These are phyloP conservation scores for Penicillium sclerotigenum DNA, from an alignment of 2,329 filamentous ascomycete genomes.

Conservation along the genomic window DNA sequence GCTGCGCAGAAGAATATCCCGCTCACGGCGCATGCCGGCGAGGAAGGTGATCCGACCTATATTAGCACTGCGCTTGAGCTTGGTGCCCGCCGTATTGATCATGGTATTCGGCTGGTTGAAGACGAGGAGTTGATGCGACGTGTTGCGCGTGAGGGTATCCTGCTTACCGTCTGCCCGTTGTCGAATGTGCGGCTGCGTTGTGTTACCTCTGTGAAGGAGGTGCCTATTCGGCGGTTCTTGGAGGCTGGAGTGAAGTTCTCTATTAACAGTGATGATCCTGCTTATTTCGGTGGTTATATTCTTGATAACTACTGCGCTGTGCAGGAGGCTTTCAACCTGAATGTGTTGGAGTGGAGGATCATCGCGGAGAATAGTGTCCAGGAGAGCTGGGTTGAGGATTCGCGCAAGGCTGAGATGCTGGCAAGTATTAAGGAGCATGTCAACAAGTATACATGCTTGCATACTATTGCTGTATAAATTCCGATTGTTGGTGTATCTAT, in stretches of 20 bases:
- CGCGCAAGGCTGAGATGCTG: constrained; percentile 61
- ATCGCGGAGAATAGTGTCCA: constrained; percentile 62
- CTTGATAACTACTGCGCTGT: constrained; percentile 73
- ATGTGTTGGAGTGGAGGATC: constrained; percentile 61
- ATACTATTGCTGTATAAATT: constrained; percentile 2
- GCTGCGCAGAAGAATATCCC: constrained; percentile 54
- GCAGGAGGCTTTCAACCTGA: constrained; percentile 66
- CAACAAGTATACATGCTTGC: constrained; percentile 20
- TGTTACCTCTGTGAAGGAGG: constrained; percentile 51
- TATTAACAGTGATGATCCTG: constrained; percentile 72
- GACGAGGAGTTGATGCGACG: constrained; percentile 58
- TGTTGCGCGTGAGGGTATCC: constrained; percentile 55
- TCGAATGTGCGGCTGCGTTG: constrained; percentile 67
- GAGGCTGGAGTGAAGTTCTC: constrained; percentile 64
- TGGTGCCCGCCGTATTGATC: constrained; percentile 66
- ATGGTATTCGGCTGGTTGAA: constrained; percentile 65
- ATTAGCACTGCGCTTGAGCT: constrained; percentile 64
- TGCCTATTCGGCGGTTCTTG: constrained; percentile 63
- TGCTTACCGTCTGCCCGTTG: constrained; percentile 70
- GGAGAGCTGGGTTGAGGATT: constrained; percentile 66
- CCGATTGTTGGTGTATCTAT: not conserved
- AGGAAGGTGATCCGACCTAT: constrained; percentile 68
- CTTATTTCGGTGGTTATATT: constrained; percentile 73
- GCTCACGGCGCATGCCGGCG: constrained; percentile 72
- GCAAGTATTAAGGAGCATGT: constrained; percentile 33